Evolutionary conservation across 306 rosid genomes (phyloP).

Genomic region (Coriaria nepalensis): DNA sequence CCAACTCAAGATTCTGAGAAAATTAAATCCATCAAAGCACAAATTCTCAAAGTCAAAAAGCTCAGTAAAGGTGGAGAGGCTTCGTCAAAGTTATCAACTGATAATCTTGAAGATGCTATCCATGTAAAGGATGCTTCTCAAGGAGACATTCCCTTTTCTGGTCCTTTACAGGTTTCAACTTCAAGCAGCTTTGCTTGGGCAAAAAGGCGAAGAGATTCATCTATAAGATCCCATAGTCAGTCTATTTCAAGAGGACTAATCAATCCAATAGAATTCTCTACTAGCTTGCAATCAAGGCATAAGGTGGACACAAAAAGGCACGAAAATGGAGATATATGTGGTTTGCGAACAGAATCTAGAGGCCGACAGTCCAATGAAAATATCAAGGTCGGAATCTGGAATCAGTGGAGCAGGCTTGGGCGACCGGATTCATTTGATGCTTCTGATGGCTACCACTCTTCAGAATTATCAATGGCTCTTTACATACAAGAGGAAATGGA

Average conservation of each 20-base stretch:
- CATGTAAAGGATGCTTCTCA: slow-evolving; percentile 66
- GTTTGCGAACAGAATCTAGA: slow-evolving; percentile 33
- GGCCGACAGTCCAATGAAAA: slow-evolving; percentile 49
- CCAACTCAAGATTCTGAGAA: slow-evolving; percentile 30
- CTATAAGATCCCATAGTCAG: slow-evolving; percentile 50
- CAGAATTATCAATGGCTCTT: slow-evolving; percentile 59
- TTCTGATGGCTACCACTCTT: slow-evolving; percentile 86
- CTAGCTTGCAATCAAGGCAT: slow-evolving; percentile 23
- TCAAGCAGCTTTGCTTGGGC: slow-evolving; percentile 99
- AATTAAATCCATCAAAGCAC: slow-evolving; percentile 24
- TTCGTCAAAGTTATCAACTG: slow-evolving; percentile 30
- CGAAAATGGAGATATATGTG: slow-evolving; percentile 42
- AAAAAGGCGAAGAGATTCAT: slow-evolving; percentile 59
- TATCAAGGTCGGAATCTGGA: slow-evolving; percentile 57
- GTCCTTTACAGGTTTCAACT: slow-evolving; percentile 83
- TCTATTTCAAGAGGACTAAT: slow-evolving; percentile 74
- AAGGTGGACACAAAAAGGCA: slow-evolving; percentile 17
- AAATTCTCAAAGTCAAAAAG: slow-evolving; percentile 35
- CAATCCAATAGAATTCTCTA: slow-evolving; percentile 39
- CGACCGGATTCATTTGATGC: slow-evolving; percentile 87
- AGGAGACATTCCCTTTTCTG: slow-evolving; percentile 78
- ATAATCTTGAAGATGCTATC: slow-evolving; percentile 50
- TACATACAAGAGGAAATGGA: slow-evolving; percentile 58
- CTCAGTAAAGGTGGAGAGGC: slow-evolving; percentile 19
- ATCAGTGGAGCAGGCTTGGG: slow-evolving; percentile 84